These are phyloP conservation scores for Pseudogymnoascus sp. DNA, from an alignment of 2,329 filamentous ascomycete species.

Conservation along the genomic window DNA sequence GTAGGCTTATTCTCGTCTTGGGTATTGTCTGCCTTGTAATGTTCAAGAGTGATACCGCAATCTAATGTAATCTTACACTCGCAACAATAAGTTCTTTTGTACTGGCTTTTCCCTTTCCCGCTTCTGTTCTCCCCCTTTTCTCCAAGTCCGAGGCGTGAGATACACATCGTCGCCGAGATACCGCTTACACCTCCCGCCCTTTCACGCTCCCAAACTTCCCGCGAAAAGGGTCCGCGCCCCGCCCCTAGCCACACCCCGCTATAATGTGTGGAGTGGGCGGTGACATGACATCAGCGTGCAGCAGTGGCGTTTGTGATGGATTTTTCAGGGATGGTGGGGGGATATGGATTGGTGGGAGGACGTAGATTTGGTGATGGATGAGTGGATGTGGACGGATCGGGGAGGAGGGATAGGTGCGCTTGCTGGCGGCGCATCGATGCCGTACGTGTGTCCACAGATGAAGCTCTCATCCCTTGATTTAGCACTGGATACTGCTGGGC, in stretches of 20 bases:
- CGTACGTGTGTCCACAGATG: not conserved
- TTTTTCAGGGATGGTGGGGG: not conserved
- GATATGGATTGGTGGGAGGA: not conserved
- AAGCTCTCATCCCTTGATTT: not conserved
- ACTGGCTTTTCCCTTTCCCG: too few relatives aligned
- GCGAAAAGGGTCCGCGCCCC: not conserved
- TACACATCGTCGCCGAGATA: too few relatives aligned
- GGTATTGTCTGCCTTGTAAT: too few relatives aligned
- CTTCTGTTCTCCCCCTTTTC: too few relatives aligned
- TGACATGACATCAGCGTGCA: not conserved
- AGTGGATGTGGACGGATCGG: not conserved
- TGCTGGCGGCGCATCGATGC: not conserved
- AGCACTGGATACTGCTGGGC: not conserved
- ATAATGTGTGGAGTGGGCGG: not conserved
- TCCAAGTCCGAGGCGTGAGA: too few relatives aligned
- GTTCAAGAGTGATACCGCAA: not conserved
- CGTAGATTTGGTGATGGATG: not conserved
- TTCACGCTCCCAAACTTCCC: not conserved
- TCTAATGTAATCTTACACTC: too few relatives aligned
- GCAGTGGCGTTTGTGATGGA: not conserved
- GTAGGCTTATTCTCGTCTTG: not conserved
- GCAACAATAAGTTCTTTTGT: too few relatives aligned
- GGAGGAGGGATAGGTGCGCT: not conserved
- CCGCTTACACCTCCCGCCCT: too few relatives aligned
- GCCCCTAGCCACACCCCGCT: not conserved